Evolutionary conservation across 306 rosid genomes (phyloP), one percentile per base, ranked within the genome.

Genomic region (Citrullus colocynthis): DNA sequence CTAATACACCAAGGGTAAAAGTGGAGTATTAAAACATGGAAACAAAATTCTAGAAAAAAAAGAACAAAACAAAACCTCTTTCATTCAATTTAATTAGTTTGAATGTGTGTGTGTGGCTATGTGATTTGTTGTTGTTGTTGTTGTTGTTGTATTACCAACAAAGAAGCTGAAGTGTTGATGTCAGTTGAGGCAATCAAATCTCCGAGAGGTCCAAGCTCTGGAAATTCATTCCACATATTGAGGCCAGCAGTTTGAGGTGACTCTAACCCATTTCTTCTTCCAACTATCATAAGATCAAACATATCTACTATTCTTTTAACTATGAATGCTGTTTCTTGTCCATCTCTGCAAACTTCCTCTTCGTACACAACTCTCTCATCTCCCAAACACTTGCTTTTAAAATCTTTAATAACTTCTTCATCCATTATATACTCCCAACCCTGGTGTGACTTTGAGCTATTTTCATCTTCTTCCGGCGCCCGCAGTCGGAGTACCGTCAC

Each of bases 191-290:
- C 89, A 41, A 93, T 79, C 81, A 90, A 18, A 58, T 90, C 94
- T 7, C 96, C 96, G 0, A 90, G 30, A 9, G 84, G 84, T 9
- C 97, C 96, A 51, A 90, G 90, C 73, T 93, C 91, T 0, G 90
- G 91, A 67, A 81, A 89, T 80, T 89, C 95, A 82, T 87, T 87
- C 97, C 98, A 93, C 51, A 87, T 87, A 14, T 77, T 60, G 17
- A 93, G 79, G 10, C 97, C 91, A 2, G 20, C 20, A 1, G 90
- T 91, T 14, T 87, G 93, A 39, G 83, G 78, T 30, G 77, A 80
- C 44, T 86, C 83, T 1, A 75, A 6, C 0, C 85, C 81, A 10
- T 77, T 80, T 37, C 89, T 83, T 78, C 95, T 89, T 7, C 98
- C 93, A 39, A 87, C 90, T 36, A 91, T 77, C 8, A 88, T 79